These are phyloP conservation scores for Schoenoplectus triqueter DNA, from an alignment of 202 grass and related monocot genomes.

Conservation along the genomic window DNA sequence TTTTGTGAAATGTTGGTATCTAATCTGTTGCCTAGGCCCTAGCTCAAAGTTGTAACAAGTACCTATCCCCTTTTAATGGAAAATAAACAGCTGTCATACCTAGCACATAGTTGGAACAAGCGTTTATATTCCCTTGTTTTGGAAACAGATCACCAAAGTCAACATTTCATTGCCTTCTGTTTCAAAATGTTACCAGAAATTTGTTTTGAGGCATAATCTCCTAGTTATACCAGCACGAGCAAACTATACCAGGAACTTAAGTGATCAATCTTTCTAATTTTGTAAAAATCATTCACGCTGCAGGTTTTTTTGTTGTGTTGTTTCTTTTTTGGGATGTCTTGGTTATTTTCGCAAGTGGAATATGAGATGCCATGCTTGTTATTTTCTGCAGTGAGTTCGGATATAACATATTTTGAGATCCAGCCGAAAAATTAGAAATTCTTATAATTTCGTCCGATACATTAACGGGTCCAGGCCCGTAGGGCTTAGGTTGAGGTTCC, in stretches of 20 bases:
- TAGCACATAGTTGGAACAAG: neutral
- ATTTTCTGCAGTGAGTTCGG: no score
- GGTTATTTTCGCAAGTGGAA: no score
- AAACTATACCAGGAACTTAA: neutral
- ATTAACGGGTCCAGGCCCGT: no score
- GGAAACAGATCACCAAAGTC: neutral
- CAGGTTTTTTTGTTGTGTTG: no score
- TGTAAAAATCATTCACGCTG: no score
- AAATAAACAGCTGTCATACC: neutral
- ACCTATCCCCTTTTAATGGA: neutral
- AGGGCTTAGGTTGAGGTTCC: no score
- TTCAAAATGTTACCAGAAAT: neutral
- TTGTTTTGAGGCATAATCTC: neutral
- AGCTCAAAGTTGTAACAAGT: neutral
- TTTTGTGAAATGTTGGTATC: neutral
- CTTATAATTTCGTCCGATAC: no score
- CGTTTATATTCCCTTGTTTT: neutral
- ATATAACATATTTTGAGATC: no score
- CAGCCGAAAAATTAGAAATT: no score
- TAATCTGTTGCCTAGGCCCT: neutral
- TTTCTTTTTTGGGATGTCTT: no score
- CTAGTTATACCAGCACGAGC: neutral
- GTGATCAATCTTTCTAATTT: neutral
- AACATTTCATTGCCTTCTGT: constrained; percentile 15
- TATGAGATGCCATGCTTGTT: no score